phyloP scores from a whole-genome alignment of 2,329 filamentous ascomycete species.

The Metarhizium robertsii region DNA sequence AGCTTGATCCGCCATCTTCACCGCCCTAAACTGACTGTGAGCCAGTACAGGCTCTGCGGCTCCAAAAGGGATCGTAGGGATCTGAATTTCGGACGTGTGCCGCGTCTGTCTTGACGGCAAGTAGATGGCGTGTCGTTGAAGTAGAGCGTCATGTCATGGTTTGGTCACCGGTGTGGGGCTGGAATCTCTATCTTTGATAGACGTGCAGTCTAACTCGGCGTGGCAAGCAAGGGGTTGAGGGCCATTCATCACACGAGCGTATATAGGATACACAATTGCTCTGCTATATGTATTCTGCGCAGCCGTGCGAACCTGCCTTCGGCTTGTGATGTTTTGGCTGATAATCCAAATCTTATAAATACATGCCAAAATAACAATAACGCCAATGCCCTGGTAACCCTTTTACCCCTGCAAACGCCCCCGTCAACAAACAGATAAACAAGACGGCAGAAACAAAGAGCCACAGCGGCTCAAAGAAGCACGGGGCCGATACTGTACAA shows the following conservation, averaged over 20 bases:
- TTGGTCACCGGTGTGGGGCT: neutral
- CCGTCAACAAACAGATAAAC: neutral
- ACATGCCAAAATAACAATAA: neutral
- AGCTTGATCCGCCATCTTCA: too few species aligned
- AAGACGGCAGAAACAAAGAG: neutral
- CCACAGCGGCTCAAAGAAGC: neutral
- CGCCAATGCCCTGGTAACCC: neutral
- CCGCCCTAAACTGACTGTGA: too few species aligned
- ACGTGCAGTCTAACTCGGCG: too few species aligned
- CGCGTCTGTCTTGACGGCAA: too few species aligned
- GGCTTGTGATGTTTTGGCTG: neutral
- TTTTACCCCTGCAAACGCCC: neutral
- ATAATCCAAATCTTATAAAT: constrained; percentile 3
- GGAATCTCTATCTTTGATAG: neutral
- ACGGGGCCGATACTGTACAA: neutral
- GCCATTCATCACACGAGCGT: too few species aligned
- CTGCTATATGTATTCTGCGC: neutral
- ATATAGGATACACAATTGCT: neutral
- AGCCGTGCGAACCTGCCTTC: neutral
- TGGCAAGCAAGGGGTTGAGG: too few species aligned
- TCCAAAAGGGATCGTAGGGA: too few species aligned
- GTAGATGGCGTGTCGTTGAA: too few species aligned
- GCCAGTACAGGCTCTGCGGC: too few species aligned
- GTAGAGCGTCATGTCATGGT: too few species aligned
- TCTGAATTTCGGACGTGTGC: too few species aligned